Base-by-base conservation (phyloP, 2,329 filamentous ascomycete species). In the Raffaelea albimanens region DNA sequence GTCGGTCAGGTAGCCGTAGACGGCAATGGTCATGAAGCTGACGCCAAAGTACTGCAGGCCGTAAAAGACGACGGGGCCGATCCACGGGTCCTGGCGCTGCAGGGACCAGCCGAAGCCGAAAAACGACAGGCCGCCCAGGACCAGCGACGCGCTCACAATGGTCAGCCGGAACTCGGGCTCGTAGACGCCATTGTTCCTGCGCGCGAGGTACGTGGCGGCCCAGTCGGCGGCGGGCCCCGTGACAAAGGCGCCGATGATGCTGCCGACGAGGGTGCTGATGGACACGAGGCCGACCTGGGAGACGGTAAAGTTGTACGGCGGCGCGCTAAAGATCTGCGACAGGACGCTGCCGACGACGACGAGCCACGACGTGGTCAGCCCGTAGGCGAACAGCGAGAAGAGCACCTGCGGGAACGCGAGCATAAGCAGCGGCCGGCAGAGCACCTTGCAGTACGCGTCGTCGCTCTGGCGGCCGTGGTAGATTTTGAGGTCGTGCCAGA, bases 161-260 rank as follows among this genome's bases (percentile, higher is more conserved):
- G 70, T 59, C 13, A 73, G 55, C 11, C 70, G 60, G 13, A 58
- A 66, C 55, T 73, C 70, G 2, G 70, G 71, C 55, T 70, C 63
- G 49, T 69, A 71, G 19, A 71, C 56, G 8, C 70, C 70, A 9
- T 58, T 56, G 46, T 71, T 67, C 45, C 57, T 60, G 47, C 59
- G 60, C 14, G 67, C 62, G 20, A 65, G 60, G 57, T 58, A 66
- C 38, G 58, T 61, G 46, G 64, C 64, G 3, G 67, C 45, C 4
- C 62, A 63, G 48, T 69, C 67, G 9, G 62, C 57, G 10, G 61
- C 55, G 1, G 55, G 53, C 2, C 61, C 61, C 1, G 65, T 56
- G 36, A 66, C 49, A 5, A 65, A 42, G n/a, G 58, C 56, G 19
- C 59, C 64, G 7, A 68, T 33, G 2, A 63, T 52, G 20, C 63